Conservation (phyloP, 345 rosid species). For the Salix brachista region DNA sequence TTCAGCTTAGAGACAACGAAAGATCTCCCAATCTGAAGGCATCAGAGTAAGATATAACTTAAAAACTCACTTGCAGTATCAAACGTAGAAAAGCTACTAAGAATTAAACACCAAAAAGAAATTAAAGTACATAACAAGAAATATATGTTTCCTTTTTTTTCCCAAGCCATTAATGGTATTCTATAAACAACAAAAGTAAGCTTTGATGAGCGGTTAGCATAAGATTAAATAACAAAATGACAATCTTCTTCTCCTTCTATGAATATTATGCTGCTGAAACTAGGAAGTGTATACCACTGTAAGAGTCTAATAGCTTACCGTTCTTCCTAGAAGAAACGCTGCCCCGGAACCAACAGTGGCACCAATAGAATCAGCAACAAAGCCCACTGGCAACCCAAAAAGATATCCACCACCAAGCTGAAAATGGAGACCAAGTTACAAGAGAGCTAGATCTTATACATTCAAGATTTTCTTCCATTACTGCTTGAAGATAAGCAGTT, state of each 20-base stretch:
- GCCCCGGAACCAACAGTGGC: slow-evolving; percentile 91
- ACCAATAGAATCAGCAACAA: slow-evolving; percentile 91
- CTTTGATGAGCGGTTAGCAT: not conserved
- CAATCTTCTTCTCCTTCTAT: not conserved
- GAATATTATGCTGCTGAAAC: not conserved
- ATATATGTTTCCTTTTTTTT: not conserved
- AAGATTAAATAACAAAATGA: not conserved
- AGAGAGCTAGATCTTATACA: not conserved
- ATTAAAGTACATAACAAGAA: not conserved
- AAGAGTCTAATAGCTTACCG: slow-evolving; percentile 35
- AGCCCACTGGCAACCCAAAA: slow-evolving; percentile 89
- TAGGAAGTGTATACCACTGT: not conserved
- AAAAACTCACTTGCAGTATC: not conserved
- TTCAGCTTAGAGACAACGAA: slow-evolving; percentile 80
- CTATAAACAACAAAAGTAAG: not conserved
- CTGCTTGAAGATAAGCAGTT: not conserved
- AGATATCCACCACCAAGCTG: slow-evolving; percentile 99
- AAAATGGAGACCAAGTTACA: slow-evolving; percentile 25
- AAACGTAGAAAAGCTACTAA: not conserved
- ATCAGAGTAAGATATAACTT: slow-evolving; percentile 7
- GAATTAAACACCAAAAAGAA: not conserved
- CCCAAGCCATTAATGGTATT: not conserved
- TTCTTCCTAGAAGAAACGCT: slow-evolving; percentile 91
- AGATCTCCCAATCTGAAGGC: slow-evolving; percentile 67
- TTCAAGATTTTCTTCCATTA: not conserved